Conservation (phyloP, 208 protist species). For the Jaenimonas drosophilae region DNA sequence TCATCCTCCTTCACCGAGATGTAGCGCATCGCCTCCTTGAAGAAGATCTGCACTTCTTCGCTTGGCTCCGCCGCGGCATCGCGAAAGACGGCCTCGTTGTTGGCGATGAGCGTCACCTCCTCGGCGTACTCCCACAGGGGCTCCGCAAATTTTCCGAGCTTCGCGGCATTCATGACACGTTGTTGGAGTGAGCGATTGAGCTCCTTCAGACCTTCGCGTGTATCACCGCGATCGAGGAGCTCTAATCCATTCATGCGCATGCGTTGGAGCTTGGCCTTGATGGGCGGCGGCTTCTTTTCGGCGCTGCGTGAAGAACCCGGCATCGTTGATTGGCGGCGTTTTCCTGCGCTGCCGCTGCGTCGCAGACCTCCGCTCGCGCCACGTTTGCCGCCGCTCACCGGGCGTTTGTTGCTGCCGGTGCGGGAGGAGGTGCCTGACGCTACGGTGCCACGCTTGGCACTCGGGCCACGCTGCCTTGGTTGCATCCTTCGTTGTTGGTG, state of each 20-base stretch:
- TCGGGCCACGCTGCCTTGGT: too few relatives aligned
- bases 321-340: too few relatives aligned
- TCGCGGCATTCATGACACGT: slow-evolving; percentile 1
- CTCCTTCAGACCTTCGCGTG: slow-evolving; percentile 9
- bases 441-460: too few relatives aligned
- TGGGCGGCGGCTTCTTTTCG: neutral
- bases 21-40: slow-evolving; percentile 28
- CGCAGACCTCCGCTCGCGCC: too few relatives aligned
- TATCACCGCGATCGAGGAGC: slow-evolving; percentile 9
- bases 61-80: slow-evolving; percentile 25
- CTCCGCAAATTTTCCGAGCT: slow-evolving; percentile 7
- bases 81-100: slow-evolving; percentile 44
- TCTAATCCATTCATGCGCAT: slow-evolving; percentile 1
- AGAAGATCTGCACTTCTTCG: slow-evolving; percentile 28
- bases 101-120: slow-evolving; percentile 29
- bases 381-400: too few relatives aligned
- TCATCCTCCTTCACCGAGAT: slow-evolving; percentile 6
- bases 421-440: too few relatives aligned
- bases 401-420: too few relatives aligned
- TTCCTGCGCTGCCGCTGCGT: too few relatives aligned
- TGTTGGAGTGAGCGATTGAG: slow-evolving; percentile 5
- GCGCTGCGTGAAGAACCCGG: too few relatives aligned
- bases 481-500: neutral
- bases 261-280: neutral
- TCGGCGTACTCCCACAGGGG: slow-evolving; percentile 32